phyloP scores from a whole-genome alignment of 176 grass and related monocot species.

The Phragmites australis region DNA sequence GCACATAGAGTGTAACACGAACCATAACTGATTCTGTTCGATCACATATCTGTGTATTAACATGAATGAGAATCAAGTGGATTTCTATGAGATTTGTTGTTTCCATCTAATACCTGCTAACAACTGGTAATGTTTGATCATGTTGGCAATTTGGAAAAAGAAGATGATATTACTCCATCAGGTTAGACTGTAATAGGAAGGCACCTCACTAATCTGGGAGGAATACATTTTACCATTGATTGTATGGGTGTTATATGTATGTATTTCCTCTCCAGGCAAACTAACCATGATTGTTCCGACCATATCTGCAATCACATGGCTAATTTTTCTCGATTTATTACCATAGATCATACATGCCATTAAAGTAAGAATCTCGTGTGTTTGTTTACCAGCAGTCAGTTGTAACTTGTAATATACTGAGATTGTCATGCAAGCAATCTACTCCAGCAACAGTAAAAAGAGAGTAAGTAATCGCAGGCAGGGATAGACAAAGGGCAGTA shows the following conservation, averaged over 20 bases:
- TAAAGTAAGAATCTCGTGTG: neutral
- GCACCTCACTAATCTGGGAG: neutral
- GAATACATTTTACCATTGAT: neutral
- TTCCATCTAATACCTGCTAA: no score
- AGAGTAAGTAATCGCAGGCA: no score
- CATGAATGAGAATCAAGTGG: no score
- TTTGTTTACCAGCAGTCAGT: neutral
- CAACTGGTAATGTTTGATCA: neutral
- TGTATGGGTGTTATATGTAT: neutral
- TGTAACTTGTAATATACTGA: neutral
- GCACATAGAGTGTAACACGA: no score
- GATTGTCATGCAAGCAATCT: no score
- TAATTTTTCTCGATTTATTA: neutral
- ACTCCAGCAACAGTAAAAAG: no score
- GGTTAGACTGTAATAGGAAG: neutral
- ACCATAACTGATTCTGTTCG: no score
- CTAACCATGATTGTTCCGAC: neutral
- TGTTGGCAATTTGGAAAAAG: neutral
- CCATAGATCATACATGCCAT: neutral
- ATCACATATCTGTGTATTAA: no score
- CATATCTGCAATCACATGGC: neutral
- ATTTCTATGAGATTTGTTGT: no score
- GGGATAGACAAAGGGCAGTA: no score
- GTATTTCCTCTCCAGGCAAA: neutral
- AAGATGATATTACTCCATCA: slow-evolving; percentile 10